Conservation (phyloP, 805 yeast genomes). For the Candida sanyiensis region DNA sequence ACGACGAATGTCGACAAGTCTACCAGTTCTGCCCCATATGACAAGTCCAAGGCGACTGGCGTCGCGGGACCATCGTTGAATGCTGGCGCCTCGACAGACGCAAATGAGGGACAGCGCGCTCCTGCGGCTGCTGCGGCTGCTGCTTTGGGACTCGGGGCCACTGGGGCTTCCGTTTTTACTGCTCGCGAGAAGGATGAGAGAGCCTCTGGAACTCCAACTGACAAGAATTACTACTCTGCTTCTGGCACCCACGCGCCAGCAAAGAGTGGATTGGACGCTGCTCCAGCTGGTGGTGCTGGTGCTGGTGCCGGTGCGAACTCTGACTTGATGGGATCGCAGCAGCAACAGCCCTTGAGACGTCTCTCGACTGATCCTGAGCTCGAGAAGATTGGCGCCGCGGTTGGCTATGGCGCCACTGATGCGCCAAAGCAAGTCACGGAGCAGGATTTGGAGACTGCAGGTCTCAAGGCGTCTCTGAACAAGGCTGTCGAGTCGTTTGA, state of each 20-base stretch:
- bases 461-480: not conserved
- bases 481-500: not conserved
- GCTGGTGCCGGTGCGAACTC: slow-evolving; percentile 9
- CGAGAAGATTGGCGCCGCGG: slow-evolving; percentile 3
- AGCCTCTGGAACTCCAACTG: not conserved
- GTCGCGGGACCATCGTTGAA: slow-evolving; percentile 5
- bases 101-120: not conserved
- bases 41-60: slow-evolving; percentile 13
- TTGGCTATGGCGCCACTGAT: slow-evolving; percentile 5
- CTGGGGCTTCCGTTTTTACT: slow-evolving; percentile 4
- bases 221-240: too few relatives aligned
- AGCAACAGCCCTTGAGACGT: too few relatives aligned
- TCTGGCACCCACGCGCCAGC: slow-evolving; percentile 1
- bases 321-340: too few relatives aligned
- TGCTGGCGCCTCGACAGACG: not conserved
- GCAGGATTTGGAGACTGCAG: not conserved
- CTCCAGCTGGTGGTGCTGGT: slow-evolving; percentile 19
- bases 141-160: slow-evolving; percentile 11
- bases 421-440: slow-evolving; percentile 1
- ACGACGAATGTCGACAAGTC: not conserved
- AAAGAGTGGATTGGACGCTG: slow-evolving; percentile 14
- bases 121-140: slow-evolving; percentile 11
- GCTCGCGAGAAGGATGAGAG: not conserved
- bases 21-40: slow-evolving; percentile 4
- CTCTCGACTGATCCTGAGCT: slow-evolving; percentile 2